Conservation (phyloP, 768 basidiomycete genomes). For the Hygrocybe coccinea region DNA sequence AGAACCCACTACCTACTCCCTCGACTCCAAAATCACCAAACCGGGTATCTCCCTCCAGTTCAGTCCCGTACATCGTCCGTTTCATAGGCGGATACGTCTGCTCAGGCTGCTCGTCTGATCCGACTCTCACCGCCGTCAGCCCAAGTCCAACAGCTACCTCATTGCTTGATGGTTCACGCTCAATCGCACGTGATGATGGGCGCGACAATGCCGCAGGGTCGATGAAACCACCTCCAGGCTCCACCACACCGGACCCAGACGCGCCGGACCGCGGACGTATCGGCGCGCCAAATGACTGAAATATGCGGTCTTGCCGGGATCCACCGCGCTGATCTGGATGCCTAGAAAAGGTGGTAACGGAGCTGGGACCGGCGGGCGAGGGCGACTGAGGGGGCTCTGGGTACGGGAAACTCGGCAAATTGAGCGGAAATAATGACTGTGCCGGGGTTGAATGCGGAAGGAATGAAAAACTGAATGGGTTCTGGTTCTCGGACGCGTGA, state of each 20-base stretch:
- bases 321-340: neutral
- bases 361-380: slow-evolving; percentile 35
- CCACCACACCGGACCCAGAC: slow-evolving; percentile 15
- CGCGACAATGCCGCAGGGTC: slow-evolving; percentile 39
- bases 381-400: slow-evolving; percentile 39
- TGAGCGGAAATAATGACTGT: slow-evolving; percentile 33
- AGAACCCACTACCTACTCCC: slow-evolving; percentile 69
- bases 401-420: slow-evolving; percentile 28
- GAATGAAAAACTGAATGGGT: slow-evolving; percentile 50
- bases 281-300: slow-evolving; percentile 44
- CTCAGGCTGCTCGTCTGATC: slow-evolving; percentile 16
- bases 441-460: slow-evolving; percentile 51
- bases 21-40: slow-evolving; percentile 83
- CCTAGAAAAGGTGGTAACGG: neutral
- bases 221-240: slow-evolving; percentile 30
- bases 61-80: slow-evolving; percentile 81
- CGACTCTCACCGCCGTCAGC: slow-evolving; percentile 35
- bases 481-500: slow-evolving; percentile 49
- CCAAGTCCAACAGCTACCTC: slow-evolving; percentile 43
- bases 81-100: slow-evolving; percentile 43
- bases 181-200: slow-evolving; percentile 18
- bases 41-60: slow-evolving; percentile 73
- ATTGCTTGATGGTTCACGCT: slow-evolving; percentile 35
- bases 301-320: slow-evolving; percentile 21
- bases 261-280: slow-evolving; percentile 26